Base-by-base conservation (phyloP, 805 yeast species). In the Cyberlindnera maritima region DNA sequence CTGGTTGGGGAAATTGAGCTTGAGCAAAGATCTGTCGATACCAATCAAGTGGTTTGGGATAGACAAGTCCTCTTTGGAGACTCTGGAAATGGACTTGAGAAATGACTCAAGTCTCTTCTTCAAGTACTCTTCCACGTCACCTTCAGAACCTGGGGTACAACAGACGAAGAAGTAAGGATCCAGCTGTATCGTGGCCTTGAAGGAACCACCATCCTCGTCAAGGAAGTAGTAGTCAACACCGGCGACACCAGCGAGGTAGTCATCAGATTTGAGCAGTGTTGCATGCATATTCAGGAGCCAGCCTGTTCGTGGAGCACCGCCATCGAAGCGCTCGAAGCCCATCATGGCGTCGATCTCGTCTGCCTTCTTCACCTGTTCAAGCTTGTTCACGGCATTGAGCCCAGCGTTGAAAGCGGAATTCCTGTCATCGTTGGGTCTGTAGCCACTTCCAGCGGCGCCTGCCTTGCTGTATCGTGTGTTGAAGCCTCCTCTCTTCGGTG, bases 201-300 rank as follows among this genome's bases (percentile, higher is more conserved):
- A 94, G 37, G 87, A 81, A 7, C 97, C 99, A 40, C 99, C 99
- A 63, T 91, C 97, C 59, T 88, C 96, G 63, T 91, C 98, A 8
- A 94, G 67, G 57, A 95, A 94, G 62, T 95, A 95, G 65, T 85
- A 90, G 58, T 94, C 97, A 3, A 92, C 97, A 3, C 92, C 99
- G 0, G 97, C 79, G 31, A 78, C 72, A 10, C 96, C 97, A n/a
- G 78, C 71, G 11, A 75, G 57, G 36, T 72, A 70, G 28, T 80
- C 83, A 4, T 77, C 79, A 12, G 79, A 75, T 2, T 85, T 79
- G 3, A 86, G 64, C 1, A 86, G 72, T 1, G 96, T 88, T 2
- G 96, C 80, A 68, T 92, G 99, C 94, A 94, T 89, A 61, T 94
- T 95, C 36, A 85, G 78, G 45, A 94, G 70, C 99, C 99, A 94